Base-by-base conservation (phyloP, 495 filamentous ascomycete species). In the Bryoglossum gracile region DNA sequence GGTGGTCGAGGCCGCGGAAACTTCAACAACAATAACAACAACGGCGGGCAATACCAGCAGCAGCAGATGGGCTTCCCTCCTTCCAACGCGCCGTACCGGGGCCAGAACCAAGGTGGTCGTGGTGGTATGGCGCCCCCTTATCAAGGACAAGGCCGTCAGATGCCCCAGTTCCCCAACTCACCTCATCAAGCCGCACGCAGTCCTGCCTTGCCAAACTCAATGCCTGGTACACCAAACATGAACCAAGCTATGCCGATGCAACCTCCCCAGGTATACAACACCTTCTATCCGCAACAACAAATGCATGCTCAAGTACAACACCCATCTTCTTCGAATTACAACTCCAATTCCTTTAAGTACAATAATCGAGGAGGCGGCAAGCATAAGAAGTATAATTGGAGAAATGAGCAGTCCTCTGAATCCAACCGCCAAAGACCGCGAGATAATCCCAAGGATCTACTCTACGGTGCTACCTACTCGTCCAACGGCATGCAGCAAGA, bases 141-240 rank as follows among this genome's bases (percentile, higher is more conserved):
- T 60, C 80, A 82, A 56, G 64, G 65, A 47, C 77, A 79, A 46
- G 73, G 70, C 41, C 72, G 75, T 34, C 72, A 68, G 19, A 70
- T 83, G 66, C 69, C 65, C 33, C 61, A 68, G 36, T 82, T 75
- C 66, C 74, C 80, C 18, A 81, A 80, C 68, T 86, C 83, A 5
- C 84, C 84, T 10, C 77, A 82, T 46, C 76, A 78, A 46, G 65
- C 73, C 26, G 72, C 69, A 59, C 80, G 86, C 42, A 94, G 87
- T 65, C 89, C 89, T 3, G 83, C 82, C 8, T 63, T 85, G 14
- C 67, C 78, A 38, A 77, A 75, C 44, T 78, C 81, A 3, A 79
- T 88, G 55, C 82, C 82, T 11, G 75, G 73, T 28, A 82, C 82
- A 4, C 84, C 86, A 11, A 80, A 82, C 60, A 84, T 87, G 78